Percentiles rank a stretch among this genome's conserved stretches.
Evolutionary conservation across 352 stramenopile genomes (phyloP).

Genomic region (Saprolegnia parasitica): DNA sequence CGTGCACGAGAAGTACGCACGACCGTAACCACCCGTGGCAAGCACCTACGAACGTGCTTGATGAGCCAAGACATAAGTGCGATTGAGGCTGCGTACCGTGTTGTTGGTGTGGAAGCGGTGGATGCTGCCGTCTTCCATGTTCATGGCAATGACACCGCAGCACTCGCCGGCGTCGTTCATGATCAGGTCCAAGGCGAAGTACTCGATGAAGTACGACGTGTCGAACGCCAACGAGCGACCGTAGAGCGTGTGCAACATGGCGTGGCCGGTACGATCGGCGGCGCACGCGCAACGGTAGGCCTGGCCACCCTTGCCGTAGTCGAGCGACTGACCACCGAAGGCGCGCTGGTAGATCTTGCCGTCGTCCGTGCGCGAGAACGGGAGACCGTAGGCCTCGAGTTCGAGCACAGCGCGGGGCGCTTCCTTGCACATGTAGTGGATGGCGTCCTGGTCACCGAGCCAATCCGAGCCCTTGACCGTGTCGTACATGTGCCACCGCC

Average conservation of each 20-base stretch:
- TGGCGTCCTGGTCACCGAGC: constrained; percentile 97
- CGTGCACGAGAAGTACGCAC: constrained; percentile 96
- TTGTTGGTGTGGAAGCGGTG: constrained; percentile 92
- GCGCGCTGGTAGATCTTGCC: constrained; percentile 96
- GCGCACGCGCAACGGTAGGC: constrained; percentile 92
- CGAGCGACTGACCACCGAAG: constrained; percentile 93
- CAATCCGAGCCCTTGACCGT: constrained; percentile 97
- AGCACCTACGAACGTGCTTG: constrained; percentile 57
- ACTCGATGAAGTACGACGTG: constrained; percentile 98
- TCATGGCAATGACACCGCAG: constrained; percentile 93
- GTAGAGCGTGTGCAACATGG: constrained; percentile 97
- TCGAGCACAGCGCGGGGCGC: constrained; percentile 83
- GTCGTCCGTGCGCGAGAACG: constrained; percentile 95
- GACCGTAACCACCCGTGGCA: constrained; percentile 94
- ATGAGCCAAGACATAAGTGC: background rate
- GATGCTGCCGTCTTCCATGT: constrained; percentile 96
- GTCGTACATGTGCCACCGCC: constrained; percentile 96
- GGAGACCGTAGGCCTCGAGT: constrained; percentile 94
- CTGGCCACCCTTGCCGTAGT: constrained; percentile 95
- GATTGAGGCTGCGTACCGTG: constrained; percentile 30
- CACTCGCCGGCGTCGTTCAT: constrained; percentile 90
- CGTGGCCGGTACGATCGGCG: constrained; percentile 94
- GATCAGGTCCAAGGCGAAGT: constrained; percentile 95
- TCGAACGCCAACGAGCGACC: constrained; percentile 94
- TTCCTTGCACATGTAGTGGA: constrained; percentile 98